A percentile compares a stretch with the other conserved stretches of the same genome.
These are phyloP conservation scores for Cajanus cajan DNA, from an alignment of 306 rosid genomes.

Conservation along the genomic window DNA sequence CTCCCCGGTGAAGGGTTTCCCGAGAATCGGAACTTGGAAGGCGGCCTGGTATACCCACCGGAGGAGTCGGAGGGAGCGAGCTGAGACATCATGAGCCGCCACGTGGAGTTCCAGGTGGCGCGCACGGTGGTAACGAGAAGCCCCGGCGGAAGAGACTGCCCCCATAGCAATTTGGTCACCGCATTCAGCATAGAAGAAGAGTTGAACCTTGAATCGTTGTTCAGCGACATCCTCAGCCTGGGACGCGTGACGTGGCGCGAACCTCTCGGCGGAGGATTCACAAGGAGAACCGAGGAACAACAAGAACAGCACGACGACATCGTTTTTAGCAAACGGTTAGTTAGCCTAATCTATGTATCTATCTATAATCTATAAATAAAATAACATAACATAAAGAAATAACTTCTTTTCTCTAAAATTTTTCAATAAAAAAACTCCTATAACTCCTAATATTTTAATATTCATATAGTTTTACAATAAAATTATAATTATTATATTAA, in stretches of 20 bases:
- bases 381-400: too few relatives aligned
- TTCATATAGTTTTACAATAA: too few relatives aligned
- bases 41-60: slow-evolving; percentile 70
- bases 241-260: slow-evolving; percentile 12
- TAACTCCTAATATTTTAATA: too few relatives aligned
- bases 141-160: slow-evolving; percentile 82
- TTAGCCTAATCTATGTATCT: too few relatives aligned
- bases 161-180: slow-evolving; percentile 80
- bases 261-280: slow-evolving; percentile 20
- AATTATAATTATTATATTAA: too few relatives aligned
- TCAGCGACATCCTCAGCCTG: slow-evolving; percentile 45
- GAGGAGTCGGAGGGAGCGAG: slow-evolving; percentile 89
- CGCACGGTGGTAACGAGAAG: slow-evolving; percentile 79
- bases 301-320: slow-evolving; percentile 30
- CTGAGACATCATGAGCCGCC: slow-evolving; percentile 91
- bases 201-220: slow-evolving; percentile 29
- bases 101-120: slow-evolving; percentile 74
- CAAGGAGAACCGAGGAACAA: slow-evolving; percentile 16
- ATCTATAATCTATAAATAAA: too few relatives aligned
- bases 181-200: slow-evolving; percentile 53
- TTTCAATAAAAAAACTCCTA: too few relatives aligned
- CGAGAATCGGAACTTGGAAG: slow-evolving; percentile 63
- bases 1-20: not conserved
- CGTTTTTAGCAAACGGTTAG: not conserved
- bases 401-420: too few relatives aligned